Conservation (phyloP, 179 eudicot species). For the Beta lomatogona region DNA sequence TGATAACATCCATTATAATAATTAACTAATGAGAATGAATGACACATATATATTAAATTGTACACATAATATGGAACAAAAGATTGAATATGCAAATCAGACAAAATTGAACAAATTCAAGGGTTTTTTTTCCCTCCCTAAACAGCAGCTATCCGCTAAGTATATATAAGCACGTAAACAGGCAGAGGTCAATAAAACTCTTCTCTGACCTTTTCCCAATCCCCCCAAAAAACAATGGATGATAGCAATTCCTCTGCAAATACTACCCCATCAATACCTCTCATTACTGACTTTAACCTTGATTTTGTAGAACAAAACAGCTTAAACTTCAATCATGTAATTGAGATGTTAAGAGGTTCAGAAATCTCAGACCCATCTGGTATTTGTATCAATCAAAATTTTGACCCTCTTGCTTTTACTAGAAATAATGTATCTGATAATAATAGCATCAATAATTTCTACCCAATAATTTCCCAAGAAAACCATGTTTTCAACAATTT, state of each 20-base stretch:
- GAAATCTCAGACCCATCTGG: neutral
- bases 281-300: conserved; percentile 11
- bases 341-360: conserved; percentile 23
- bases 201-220: neutral
- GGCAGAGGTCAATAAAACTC: neutral
- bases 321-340: conserved; percentile 27
- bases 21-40: no score
- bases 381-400: conserved; percentile 4
- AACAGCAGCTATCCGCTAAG: neutral
- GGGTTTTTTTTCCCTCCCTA: no score
- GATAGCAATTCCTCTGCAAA: conserved; percentile 14
- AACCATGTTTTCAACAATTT: conserved; percentile 22
- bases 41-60: no score
- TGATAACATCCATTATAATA: no score
- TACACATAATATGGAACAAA: no score
- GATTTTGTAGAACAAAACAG: conserved; percentile 21
- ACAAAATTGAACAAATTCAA: no score
- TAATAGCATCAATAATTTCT: neutral
- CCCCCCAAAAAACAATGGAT: conserved; percentile 20
- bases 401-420: conserved; percentile 9
- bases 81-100: no score
- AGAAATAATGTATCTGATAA: neutral
- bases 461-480: neutral
- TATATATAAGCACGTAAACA: conserved; percentile 13
- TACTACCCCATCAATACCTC: conserved; percentile 14